Evolutionary conservation across 495 filamentous ascomycete species (phyloP), one percentile per base, ranked within the genome.

Genomic region (Physcia stellaris): DNA sequence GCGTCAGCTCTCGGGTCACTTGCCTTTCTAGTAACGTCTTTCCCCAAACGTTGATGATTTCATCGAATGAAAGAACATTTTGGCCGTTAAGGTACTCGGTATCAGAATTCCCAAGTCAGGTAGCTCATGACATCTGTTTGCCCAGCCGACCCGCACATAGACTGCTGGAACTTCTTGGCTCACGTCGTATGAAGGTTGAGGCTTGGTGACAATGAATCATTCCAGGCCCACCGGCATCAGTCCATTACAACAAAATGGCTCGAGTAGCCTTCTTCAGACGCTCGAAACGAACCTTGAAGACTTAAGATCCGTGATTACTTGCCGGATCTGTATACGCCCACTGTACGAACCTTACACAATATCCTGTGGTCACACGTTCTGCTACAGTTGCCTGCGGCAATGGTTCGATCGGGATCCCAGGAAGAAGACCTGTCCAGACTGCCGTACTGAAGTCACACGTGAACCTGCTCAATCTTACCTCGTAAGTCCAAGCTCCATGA

Each of bases 321-420:
- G 79, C 55, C 74, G 77, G 36, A 77, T 84, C 36, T 84, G 79
- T 45, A 68, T 77, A 26, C 64, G 73, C 16, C 67, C 79, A 22
- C 60, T 84, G 10, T 83, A 80, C 58, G 79, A 84, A 47, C 79
- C 79, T 6, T 84, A 77, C 54, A 78, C 68, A 15, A 68, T 80
- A 28, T 67, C 71, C 28, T 84, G 79, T 47, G 79, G 79, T 1
- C 79, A 84, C 56, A 80, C 79, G 4, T 84, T 80, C 48, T 84
- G 79, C 53, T 84, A 84, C 48, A 73, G 67, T 30, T 84, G 79
- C 52, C 58, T 83, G 18, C 58, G 68, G 23, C 69, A 68, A 44
- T 84, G 80, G 79, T 75, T 84, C 46, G 59, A 58, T 6, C 66
- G 60, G 41, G 69, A 71, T 39, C 64, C 63, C 49, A 60, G 57